Conservation (phyloP, 1,139 yeast species). For the Blastobotrys aristatus region DNA sequence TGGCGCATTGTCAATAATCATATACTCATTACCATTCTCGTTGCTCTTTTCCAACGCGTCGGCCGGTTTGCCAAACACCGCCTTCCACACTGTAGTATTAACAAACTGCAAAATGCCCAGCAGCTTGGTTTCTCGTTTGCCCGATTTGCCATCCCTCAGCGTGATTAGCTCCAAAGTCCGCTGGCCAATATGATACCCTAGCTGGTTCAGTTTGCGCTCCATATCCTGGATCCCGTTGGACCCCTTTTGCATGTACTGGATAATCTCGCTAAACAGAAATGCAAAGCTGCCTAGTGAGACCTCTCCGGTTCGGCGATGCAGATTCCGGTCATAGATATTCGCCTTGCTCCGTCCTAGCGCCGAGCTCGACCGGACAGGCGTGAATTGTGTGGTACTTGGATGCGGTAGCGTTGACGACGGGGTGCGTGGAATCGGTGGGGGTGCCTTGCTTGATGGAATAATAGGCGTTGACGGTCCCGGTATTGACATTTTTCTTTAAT, state of each 20-base stretch:
- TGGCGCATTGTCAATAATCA: slow-evolving; percentile 80
- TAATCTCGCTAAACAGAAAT: slow-evolving; percentile 66
- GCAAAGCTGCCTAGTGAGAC: slow-evolving; percentile 64
- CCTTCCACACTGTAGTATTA: slow-evolving; percentile 76
- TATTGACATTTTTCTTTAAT: slow-evolving; percentile 4
- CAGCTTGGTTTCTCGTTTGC: slow-evolving; percentile 66
- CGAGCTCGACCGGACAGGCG: slow-evolving; percentile 8
- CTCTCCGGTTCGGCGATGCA: slow-evolving; percentile 59
- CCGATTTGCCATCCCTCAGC: slow-evolving; percentile 59
- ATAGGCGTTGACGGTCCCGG: slow-evolving; percentile 30
- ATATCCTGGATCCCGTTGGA: slow-evolving; percentile 72
- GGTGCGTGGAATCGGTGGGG: slow-evolving; percentile 30
- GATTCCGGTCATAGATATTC: slow-evolving; percentile 60
- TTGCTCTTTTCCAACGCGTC: slow-evolving; percentile 86
- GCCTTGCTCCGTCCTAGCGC: slow-evolving; percentile 10
- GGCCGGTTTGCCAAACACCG: slow-evolving; percentile 76
- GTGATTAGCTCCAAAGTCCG: slow-evolving; percentile 55
- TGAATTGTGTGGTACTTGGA: slow-evolving; percentile 17
- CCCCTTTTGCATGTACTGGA: slow-evolving; percentile 58
- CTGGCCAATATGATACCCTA: slow-evolving; percentile 69
- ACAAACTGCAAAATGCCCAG: slow-evolving; percentile 80
- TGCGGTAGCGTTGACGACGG: slow-evolving; percentile 32
- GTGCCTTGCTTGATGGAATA: slow-evolving; percentile 30
- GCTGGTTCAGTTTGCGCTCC: slow-evolving; percentile 65
- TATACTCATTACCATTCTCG: slow-evolving; percentile 71